Percentiles rank a stretch among this genome's conserved stretches.
These are phyloP conservation scores for Ophiocordyceps camponoti-floridani DNA, from an alignment of 2,329 filamentous ascomycete species.

Conservation along the genomic window DNA sequence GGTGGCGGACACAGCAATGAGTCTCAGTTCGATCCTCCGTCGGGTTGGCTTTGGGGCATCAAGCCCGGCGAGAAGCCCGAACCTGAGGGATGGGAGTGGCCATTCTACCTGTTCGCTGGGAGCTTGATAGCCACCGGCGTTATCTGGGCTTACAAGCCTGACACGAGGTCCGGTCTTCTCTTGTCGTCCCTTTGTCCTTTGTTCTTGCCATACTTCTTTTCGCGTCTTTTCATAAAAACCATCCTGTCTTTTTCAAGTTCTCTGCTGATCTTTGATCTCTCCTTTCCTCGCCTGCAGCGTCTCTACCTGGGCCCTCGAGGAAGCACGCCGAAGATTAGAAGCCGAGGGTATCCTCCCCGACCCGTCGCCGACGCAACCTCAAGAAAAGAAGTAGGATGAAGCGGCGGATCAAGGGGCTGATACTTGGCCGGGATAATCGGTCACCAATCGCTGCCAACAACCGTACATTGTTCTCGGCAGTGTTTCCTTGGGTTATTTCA, in stretches of 20 bases:
- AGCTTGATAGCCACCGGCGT: conserved; percentile 55
- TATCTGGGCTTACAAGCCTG: conserved; percentile 90
- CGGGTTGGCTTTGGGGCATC: conserved; percentile 83
- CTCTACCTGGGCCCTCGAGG: conserved; percentile 97
- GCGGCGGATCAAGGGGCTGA: background rate
- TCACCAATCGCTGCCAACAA: conserved; percentile 3
- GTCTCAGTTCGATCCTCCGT: conserved; percentile 73
- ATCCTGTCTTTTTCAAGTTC: too few species aligned
- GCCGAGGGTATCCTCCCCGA: conserved; percentile 86
- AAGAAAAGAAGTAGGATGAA: conserved; percentile 28
- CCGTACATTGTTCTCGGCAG: conserved; percentile 15
- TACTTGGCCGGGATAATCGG: background rate
- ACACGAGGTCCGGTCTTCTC: conserved; percentile 69
- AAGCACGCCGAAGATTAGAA: conserved; percentile 88
- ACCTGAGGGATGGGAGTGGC: conserved; percentile 89
- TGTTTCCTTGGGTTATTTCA: background rate
- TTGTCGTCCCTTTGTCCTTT: background rate
- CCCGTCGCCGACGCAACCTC: conserved; percentile 26
- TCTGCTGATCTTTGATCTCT: background rate
- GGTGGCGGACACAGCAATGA: conserved; percentile 32
- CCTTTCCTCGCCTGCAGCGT: conserved; percentile 40
- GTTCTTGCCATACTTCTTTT: too few species aligned
- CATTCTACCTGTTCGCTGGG: conserved; percentile 73
- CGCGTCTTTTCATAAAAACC: too few species aligned
- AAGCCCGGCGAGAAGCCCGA: conserved; percentile 91